phyloP scores from a whole-genome alignment of 2,329 filamentous ascomycete genomes.

The Lecanosticta acicola region DNA sequence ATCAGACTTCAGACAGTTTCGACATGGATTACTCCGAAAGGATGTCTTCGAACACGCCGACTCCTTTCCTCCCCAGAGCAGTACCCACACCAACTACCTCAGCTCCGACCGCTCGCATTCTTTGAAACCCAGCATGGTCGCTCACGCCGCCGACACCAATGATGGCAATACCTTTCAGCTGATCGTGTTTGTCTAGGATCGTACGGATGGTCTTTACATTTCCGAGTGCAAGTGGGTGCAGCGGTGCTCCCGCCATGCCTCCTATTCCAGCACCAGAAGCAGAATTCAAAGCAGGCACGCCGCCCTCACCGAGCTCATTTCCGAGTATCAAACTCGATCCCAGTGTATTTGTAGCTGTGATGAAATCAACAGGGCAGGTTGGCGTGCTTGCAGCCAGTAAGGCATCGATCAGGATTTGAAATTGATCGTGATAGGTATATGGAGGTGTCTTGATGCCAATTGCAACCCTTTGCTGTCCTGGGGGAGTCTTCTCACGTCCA shows the following conservation, averaged over 20 bases:
- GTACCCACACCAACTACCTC: conserved; percentile 63
- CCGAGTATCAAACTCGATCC: conserved; percentile 60
- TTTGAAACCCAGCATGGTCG: conserved; percentile 55
- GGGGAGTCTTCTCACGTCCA: conserved; percentile 1
- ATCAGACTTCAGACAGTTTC: conserved; percentile 1
- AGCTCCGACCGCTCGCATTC: conserved; percentile 65
- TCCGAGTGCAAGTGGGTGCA: conserved; percentile 69
- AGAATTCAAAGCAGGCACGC: conserved; percentile 40
- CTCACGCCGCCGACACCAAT: conserved; percentile 69
- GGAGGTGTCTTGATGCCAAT: conserved; percentile 70
- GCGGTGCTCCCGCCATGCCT: conserved; percentile 64
- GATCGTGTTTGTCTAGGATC: conserved; percentile 49
- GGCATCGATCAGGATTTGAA: conserved; percentile 50
- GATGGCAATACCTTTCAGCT: conserved; percentile 53
- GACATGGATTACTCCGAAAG: conserved; percentile 6
- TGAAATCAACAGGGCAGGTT: conserved; percentile 52
- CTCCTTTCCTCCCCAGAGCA: conserved; percentile 59
- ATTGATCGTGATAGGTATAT: conserved; percentile 66
- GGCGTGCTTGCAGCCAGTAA: conserved; percentile 37
- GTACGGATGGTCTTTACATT: conserved; percentile 65
- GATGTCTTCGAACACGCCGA: conserved; percentile 59
- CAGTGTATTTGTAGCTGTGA: conserved; percentile 70
- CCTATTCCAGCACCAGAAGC: conserved; percentile 56
- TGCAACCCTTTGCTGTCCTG: conserved; percentile 32
- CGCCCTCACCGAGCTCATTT: conserved; percentile 17